A percentile compares a stretch with the other conserved stretches of the same genome.
Conservation (phyloP, 306 rosid genomes). For the Ochetophila trinervis region DNA sequence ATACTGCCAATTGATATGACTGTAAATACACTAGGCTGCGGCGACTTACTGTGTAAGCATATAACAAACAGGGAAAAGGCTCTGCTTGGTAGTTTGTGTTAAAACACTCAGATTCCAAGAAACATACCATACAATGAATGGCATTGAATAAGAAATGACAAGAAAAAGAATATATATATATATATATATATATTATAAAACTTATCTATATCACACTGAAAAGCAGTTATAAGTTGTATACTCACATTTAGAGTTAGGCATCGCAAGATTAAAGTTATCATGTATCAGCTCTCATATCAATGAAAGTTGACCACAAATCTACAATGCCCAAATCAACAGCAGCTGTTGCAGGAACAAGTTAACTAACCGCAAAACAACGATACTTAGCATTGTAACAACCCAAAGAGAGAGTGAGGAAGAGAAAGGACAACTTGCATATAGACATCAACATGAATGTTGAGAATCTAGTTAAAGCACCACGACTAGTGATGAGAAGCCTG, state of each 20-base stretch:
- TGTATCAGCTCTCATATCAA: too few relatives aligned
- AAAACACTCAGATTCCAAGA: too few relatives aligned
- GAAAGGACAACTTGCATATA: slow-evolving; percentile 13
- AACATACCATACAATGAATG: too few relatives aligned
- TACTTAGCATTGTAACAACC: background rate
- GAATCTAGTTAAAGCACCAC: background rate
- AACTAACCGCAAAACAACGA: background rate
- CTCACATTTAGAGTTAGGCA: too few relatives aligned
- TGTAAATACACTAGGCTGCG: too few relatives aligned
- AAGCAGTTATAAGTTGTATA: background rate
- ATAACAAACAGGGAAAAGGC: too few relatives aligned
- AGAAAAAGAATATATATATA: too few relatives aligned
- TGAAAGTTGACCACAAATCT: background rate
- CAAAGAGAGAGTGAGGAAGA: background rate
- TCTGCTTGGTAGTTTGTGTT: too few relatives aligned
- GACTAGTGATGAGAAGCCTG: slow-evolving; percentile 55
- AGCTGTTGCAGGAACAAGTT: background rate
- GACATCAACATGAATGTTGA: background rate
- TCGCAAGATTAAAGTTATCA: too few relatives aligned
- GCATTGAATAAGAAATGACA: background rate
- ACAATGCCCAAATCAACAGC: background rate
- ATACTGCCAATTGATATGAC: too few relatives aligned
- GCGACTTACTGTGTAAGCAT: too few relatives aligned
- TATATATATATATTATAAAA: too few relatives aligned
- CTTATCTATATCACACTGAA: background rate